A percentile compares a stretch with the other conserved stretches of the same genome.
Conservation (phyloP, 1,139 yeast species). For the Yamadazyma atmosphaerica region DNA sequence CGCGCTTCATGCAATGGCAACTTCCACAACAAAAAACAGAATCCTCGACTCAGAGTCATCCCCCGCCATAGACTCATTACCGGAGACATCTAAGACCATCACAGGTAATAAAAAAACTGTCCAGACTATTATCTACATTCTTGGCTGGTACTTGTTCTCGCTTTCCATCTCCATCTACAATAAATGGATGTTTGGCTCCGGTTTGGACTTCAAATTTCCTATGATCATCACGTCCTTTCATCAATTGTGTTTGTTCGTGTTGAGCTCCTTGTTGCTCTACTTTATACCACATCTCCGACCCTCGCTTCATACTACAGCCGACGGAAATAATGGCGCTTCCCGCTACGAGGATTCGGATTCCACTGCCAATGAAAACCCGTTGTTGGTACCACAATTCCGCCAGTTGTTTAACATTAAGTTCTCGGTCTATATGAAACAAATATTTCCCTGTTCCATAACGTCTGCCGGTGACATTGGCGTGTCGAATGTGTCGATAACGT, state of each 20-base stretch:
- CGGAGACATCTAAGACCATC: slow-evolving; percentile 1
- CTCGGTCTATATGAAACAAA: slow-evolving; percentile 46
- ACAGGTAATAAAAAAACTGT: slow-evolving; percentile 6
- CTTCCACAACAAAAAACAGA: too few species aligned
- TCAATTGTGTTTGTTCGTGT: slow-evolving; percentile 64
- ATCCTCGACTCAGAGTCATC: too few species aligned
- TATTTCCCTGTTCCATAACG: slow-evolving; percentile 84
- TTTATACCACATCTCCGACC: slow-evolving; percentile 50
- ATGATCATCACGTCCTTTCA: slow-evolving; percentile 81
- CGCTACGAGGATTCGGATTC: neutral
- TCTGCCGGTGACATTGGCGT: slow-evolving; percentile 93
- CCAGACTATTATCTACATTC: slow-evolving; percentile 28
- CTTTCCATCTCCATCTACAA: slow-evolving; percentile 83
- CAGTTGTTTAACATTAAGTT: slow-evolving; percentile 26
- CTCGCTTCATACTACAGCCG: neutral
- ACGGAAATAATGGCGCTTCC: too few species aligned
- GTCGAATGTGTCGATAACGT: slow-evolving; percentile 79
- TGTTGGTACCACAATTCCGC: slow-evolving; percentile 46
- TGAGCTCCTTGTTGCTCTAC: slow-evolving; percentile 46
- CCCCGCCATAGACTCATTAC: neutral
- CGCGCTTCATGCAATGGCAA: too few species aligned
- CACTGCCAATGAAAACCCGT: too few species aligned
- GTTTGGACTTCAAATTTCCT: slow-evolving; percentile 79
- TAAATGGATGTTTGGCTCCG: slow-evolving; percentile 92
- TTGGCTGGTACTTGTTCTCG: slow-evolving; percentile 61